Evolutionary conservation across 106 monocot species (phyloP).

Genomic region (Dactylorhiza incarnata): DNA sequence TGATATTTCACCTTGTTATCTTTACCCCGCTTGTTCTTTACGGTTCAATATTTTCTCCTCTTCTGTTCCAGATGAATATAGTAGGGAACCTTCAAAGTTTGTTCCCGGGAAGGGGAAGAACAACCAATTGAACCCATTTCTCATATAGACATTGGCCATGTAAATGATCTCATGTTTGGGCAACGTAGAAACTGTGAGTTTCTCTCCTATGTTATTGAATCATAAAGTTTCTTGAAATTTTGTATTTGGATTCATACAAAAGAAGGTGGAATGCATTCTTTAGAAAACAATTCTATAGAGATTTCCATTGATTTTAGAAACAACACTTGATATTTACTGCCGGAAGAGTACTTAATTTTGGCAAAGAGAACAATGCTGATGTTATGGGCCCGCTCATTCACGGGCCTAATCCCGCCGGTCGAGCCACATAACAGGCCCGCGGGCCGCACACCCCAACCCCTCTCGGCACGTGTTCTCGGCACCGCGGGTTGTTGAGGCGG

Average conservation of each 20-base stretch:
- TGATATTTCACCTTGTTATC: neutral
- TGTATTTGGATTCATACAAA: neutral
- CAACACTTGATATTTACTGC: no score
- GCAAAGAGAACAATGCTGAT: no score
- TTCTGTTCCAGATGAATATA: conserved; percentile 50
- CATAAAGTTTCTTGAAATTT: neutral
- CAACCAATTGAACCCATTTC: conserved; percentile 52
- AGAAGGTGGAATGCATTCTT: neutral
- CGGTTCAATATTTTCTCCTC: neutral
- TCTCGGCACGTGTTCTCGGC: no score
- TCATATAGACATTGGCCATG: conserved; percentile 30
- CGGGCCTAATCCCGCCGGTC: no score
- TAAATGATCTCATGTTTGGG: conserved; percentile 50
- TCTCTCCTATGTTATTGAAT: neutral
- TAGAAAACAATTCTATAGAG: no score
- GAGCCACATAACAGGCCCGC: no score
- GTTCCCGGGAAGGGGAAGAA: conserved; percentile 17
- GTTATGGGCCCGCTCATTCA: no score
- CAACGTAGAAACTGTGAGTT: neutral
- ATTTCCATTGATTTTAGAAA: no score
- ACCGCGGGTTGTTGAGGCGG: no score
- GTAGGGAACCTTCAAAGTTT: conserved; percentile 24
- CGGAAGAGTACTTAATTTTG: no score
- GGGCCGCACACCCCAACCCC: no score
- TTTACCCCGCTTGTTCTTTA: neutral